Base-by-base conservation (phyloP, 768 basidiomycete species). In the Lactifluus rugatus region DNA sequence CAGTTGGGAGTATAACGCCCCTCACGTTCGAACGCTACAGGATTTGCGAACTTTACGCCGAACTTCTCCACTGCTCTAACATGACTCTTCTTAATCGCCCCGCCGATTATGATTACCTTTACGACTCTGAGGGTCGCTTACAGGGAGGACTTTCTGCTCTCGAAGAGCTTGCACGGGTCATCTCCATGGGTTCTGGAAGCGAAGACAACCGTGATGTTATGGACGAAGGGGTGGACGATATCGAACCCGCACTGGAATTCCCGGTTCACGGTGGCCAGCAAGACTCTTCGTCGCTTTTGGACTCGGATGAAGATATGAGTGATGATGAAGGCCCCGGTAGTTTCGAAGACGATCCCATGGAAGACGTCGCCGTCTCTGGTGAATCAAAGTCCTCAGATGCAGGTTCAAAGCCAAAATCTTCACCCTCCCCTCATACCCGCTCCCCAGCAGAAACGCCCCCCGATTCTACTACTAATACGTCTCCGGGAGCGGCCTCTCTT, bases 51-150 rank as follows among this genome's bases (percentile, higher is more conserved):
- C 77, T 99, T 13, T 93, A 95, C 66, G 96, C 95, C 19, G 96
- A 99, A 69, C 82, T 99, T 5, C 74, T 98, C 25, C 96, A 99
- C 68, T 96, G 93, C 69, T 98, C 96, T 17, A 98, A 96, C 67
- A 98, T 99, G 95, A 85, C 89, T 5, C 80, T 98, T 23, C 77
- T 98, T 26, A 98, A 98, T 69, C 89, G 96, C 10, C 72, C 81
- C 1, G 68, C 80, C 0, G 83, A 86, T 48, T 83, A 78, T 55
- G 79, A 81, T 47, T 77, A 81, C 23, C 74, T 84, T n/a, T 93
- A 92, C 70, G 90, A 91, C 66, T 73, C 76, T 1, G 82, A 90
- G 52, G 95, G 95, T 19, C 82, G 89, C 26, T 72, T 99, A 44
- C 83, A 85, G 64, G 93, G 93, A n/a, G 94, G 95, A 5, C 72